Evolutionary conservation across 2,329 filamentous ascomycete species (phyloP).

Genomic region (Exophiala spinifera): DNA sequence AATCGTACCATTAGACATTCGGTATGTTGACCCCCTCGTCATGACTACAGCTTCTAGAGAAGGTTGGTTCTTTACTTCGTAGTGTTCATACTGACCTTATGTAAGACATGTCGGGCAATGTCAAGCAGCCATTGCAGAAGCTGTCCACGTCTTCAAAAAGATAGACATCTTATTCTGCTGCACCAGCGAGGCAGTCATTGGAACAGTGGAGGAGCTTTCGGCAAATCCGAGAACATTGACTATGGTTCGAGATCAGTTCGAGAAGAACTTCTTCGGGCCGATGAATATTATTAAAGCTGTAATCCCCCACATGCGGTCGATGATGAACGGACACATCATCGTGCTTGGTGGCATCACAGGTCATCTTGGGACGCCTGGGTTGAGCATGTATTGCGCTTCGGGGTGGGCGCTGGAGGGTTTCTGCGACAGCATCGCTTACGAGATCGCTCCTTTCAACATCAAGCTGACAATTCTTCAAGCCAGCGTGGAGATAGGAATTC

Average conservation of each 20-base stretch:
- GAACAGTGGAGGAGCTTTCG: conserved; percentile 84
- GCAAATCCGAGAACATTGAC: conserved; percentile 69
- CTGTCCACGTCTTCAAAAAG: conserved; percentile 76
- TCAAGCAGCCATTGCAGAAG: conserved; percentile 81
- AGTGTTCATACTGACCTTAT: conserved; percentile 2
- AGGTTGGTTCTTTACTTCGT: no score
- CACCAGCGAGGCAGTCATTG: conserved; percentile 83
- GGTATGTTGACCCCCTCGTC: conserved; percentile 35
- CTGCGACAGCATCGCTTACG: conserved; percentile 90
- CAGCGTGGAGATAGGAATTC: conserved; percentile 83
- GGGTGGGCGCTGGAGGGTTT: conserved; percentile 96
- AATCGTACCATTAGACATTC: conserved; percentile 58
- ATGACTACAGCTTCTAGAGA: no score
- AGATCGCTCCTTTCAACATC: conserved; percentile 94
- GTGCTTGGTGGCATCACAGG: conserved; percentile 86
- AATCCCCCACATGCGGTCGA: conserved; percentile 73
- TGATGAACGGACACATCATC: conserved; percentile 85
- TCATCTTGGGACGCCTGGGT: conserved; percentile 86
- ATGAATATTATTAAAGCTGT: conserved; percentile 93
- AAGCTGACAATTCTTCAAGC: conserved; percentile 95
- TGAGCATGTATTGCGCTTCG: conserved; percentile 86
- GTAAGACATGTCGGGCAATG: conserved; percentile 64
- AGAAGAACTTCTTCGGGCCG: conserved; percentile 90
- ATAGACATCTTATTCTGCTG: conserved; percentile 91
- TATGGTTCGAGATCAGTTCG: conserved; percentile 86